Conservation (phyloP, 306 rosid genomes). For the Neltuma alba region DNA sequence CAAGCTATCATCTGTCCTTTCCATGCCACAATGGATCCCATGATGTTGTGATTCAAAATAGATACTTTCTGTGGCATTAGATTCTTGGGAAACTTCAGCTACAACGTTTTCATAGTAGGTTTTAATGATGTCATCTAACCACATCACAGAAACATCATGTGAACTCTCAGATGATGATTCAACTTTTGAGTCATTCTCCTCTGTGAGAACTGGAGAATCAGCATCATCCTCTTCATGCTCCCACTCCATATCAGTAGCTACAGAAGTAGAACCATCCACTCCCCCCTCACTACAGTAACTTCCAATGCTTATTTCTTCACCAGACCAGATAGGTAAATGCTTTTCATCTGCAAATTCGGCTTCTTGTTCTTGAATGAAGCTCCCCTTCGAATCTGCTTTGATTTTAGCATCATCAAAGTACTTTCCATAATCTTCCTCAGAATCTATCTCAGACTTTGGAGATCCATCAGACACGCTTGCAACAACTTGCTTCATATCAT, state of each 20-base stretch:
- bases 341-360: conserved; percentile 32
- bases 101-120: conserved; percentile 31
- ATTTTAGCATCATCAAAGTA: conserved; percentile 15
- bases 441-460: conserved; percentile 41
- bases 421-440: conserved; percentile 34
- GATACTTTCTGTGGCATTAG: conserved; percentile 35
- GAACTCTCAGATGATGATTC: conserved; percentile 45
- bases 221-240: conserved; percentile 48
- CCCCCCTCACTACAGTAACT: conserved; percentile 45
- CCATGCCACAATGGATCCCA: conserved; percentile 25
- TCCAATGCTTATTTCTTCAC: conserved; percentile 49
- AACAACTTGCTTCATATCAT: conserved; percentile 19
- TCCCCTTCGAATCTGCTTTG: conserved; percentile 31
- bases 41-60: conserved; percentile 38
- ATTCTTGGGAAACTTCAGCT: conserved; percentile 29
- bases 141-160: conserved; percentile 39
- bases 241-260: conserved; percentile 54
- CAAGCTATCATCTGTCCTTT: conserved; percentile 10
- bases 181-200: conserved; percentile 37
- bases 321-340: conserved; percentile 28
- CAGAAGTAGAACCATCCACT: conserved; percentile 44
- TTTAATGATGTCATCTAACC: conserved; percentile 43
- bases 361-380: conserved; percentile 31
- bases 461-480: conserved; percentile 38
- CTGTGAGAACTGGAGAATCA: conserved; percentile 37